phyloP scores from a whole-genome alignment of 108 stramenopile species.

The Fragilariopsis cylindrus region DNA sequence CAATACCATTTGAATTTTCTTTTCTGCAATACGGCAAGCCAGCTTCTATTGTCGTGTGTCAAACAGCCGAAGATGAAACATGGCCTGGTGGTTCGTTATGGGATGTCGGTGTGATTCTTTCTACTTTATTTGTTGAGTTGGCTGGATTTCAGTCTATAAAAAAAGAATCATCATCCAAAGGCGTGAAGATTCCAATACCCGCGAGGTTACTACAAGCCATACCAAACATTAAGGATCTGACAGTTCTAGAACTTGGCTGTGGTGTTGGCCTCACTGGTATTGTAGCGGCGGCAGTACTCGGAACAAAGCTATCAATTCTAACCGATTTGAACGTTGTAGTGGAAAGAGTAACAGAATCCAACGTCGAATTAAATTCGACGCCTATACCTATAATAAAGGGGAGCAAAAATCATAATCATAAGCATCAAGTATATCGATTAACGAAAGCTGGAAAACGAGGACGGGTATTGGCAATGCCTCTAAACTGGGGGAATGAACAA shows the following conservation, averaged over 20 bases:
- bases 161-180: constrained; percentile 4
- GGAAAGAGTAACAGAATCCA: constrained; percentile 41
- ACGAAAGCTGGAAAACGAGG: constrained; percentile 39
- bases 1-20: constrained; percentile 37
- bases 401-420: constrained; percentile 5
- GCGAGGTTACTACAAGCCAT: constrained; percentile 27
- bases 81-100: constrained; percentile 62
- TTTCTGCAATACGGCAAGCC: constrained; percentile 40
- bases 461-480: constrained; percentile 40
- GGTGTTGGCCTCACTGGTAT: constrained; percentile 58
- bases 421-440: constrained; percentile 25
- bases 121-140: constrained; percentile 43
- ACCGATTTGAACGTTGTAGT: constrained; percentile 57
- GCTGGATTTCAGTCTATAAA: constrained; percentile 17
- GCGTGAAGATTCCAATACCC: constrained; percentile 18
- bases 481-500: constrained; percentile 47
- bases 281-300: constrained; percentile 43
- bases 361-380: constrained; percentile 41
- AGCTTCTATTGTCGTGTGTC: constrained; percentile 35
- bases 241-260: constrained; percentile 48
- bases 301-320: constrained; percentile 40
- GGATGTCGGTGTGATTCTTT: constrained; percentile 53
- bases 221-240: constrained; percentile 20
- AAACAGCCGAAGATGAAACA: constrained; percentile 53
- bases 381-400: constrained; percentile 10